A percentile compares a stretch with the other conserved stretches of the same genome.
These are phyloP conservation scores for Beta lomatogona DNA, from an alignment of 179 eudicot genomes.

Conservation along the genomic window DNA sequence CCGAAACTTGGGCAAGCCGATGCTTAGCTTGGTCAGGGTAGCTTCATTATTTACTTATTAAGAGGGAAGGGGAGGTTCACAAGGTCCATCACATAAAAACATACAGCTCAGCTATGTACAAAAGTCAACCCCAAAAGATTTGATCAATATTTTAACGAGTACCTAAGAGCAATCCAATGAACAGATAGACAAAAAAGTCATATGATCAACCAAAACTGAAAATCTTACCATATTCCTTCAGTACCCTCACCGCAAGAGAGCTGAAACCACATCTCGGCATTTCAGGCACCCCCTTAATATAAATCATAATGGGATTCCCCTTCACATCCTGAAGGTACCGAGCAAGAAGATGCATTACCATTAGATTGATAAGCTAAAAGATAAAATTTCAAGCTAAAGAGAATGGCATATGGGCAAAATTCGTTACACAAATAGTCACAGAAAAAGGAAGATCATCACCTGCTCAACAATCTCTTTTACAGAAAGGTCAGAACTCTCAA, in stretches of 20 bases:
- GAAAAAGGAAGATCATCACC: slow-evolving; percentile 39
- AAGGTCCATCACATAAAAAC: neutral
- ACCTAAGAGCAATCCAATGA: neutral
- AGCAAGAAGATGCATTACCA: slow-evolving; percentile 14
- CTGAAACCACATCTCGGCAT: slow-evolving; percentile 94
- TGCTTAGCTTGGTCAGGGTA: neutral
- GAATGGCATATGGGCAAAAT: neutral
- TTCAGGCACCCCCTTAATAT: slow-evolving; percentile 91
- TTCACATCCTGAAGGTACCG: slow-evolving; percentile 65
- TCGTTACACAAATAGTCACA: neutral
- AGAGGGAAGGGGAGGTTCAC: neutral
- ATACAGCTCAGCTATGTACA: neutral
- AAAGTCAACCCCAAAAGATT: neutral
- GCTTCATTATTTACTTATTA: neutral
- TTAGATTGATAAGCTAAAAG: neutral
- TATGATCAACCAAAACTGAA: neutral
- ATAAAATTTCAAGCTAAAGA: neutral
- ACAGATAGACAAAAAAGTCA: neutral
- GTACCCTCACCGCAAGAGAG: slow-evolving; percentile 83
- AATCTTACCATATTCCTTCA: slow-evolving; percentile 73
- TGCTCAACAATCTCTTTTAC: slow-evolving; percentile 76
- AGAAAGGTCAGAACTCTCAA: slow-evolving; percentile 55
- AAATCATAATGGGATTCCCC: slow-evolving; percentile 82
- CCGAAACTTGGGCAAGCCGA: neutral
- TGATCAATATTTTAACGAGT: neutral